Conservation (phyloP, 352 stramenopile species). For the Phytophthora citricola region DNA sequence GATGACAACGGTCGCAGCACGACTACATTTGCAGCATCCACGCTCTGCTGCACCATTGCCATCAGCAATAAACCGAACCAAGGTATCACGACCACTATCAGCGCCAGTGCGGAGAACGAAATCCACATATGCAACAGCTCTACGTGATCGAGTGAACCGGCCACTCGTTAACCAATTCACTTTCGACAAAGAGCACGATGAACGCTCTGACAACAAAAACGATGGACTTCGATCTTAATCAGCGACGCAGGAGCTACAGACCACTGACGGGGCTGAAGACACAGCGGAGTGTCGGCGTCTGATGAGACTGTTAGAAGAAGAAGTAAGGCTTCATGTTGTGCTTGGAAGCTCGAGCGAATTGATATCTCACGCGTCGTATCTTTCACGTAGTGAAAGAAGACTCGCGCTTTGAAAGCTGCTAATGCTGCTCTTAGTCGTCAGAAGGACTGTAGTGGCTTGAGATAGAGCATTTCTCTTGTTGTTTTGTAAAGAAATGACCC, state of each 20-base stretch:
- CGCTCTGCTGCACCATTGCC: constrained; percentile 7
- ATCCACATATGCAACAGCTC: constrained; percentile 54
- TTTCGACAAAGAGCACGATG: constrained; percentile 2
- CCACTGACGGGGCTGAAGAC: constrained; percentile 7
- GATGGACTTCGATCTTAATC: background rate
- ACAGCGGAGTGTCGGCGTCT: constrained; percentile 23
- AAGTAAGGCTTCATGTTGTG: constrained; percentile 26
- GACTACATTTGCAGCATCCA: constrained; percentile 25
- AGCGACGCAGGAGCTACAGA: background rate
- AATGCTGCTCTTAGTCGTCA: constrained; percentile 51
- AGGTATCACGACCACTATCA: constrained; percentile 57
- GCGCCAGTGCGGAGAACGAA: constrained; percentile 72
- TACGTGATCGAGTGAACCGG: constrained; percentile 62
- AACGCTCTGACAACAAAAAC: constrained; percentile 8
- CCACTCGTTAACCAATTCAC: constrained; percentile 12
- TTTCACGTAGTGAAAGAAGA: constrained; percentile 52
- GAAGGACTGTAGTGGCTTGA: constrained; percentile 21
- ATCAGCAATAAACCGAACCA: constrained; percentile 14
- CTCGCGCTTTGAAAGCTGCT: constrained; percentile 44
- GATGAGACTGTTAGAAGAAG: constrained; percentile 38
- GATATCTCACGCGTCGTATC: background rate
- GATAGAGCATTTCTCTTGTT: background rate
- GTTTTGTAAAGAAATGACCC: background rate
- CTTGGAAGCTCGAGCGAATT: background rate
- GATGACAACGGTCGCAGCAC: constrained; percentile 50